These are phyloP conservation scores for Pichia norvegensis DNA, from an alignment of 1,139 yeast species.

Conservation along the genomic window DNA sequence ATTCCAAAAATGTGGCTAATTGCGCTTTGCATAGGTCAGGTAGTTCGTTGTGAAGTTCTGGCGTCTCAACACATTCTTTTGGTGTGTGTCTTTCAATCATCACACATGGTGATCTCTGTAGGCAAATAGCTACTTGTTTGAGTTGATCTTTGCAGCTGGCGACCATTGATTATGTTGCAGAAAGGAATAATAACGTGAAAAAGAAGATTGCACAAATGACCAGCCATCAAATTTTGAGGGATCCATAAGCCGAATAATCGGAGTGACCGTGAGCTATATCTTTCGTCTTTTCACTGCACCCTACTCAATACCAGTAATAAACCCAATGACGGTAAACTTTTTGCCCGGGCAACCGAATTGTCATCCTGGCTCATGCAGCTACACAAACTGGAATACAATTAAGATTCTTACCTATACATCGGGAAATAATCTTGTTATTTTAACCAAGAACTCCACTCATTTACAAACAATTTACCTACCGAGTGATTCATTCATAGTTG, in stretches of 20 bases:
- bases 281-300: background rate
- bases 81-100: constrained; percentile 86
- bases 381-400: constrained; percentile 60
- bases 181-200: background rate
- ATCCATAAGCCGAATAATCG: too few species aligned
- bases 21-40: constrained; percentile 88
- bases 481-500: constrained; percentile 58
- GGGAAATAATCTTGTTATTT: constrained; percentile 74
- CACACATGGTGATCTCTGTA: constrained; percentile 95
- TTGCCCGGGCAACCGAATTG: constrained; percentile 82
- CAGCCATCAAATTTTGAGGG: background rate
- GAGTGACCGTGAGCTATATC: background rate
- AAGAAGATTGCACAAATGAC: background rate
- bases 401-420: constrained; percentile 72
- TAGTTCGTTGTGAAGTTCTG: constrained; percentile 62
- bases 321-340: constrained; percentile 56
- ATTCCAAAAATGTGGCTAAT: constrained; percentile 78
- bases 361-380: constrained; percentile 47
- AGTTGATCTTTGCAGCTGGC: constrained; percentile 78
- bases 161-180: constrained; percentile 20
- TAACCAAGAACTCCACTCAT: constrained; percentile 42
- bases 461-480: constrained; percentile 74
- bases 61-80: constrained; percentile 75
- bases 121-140: constrained; percentile 86
- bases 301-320: background rate